Conservation (phyloP, 495 filamentous ascomycete species). For the Pyrenopolyporus hunteri region DNA sequence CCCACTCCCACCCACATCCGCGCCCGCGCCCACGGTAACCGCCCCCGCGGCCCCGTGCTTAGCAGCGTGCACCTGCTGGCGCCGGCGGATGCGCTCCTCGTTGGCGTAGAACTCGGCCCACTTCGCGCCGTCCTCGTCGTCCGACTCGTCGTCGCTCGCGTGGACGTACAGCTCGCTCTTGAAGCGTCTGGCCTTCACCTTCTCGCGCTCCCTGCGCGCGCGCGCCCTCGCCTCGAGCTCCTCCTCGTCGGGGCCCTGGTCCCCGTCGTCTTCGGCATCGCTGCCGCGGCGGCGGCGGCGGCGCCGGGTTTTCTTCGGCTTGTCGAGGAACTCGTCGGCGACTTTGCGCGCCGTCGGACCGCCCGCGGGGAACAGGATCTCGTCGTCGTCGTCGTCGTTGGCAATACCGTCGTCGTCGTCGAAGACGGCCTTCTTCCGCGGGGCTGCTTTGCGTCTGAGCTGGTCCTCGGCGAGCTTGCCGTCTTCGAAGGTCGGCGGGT, state of each 20-base stretch:
- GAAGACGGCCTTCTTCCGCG: slow-evolving; percentile 57
- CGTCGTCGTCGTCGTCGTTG: slow-evolving; percentile 62
- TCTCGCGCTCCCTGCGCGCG: slow-evolving; percentile 61
- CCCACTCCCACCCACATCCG: too few relatives aligned
- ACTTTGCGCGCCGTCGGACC: slow-evolving; percentile 63
- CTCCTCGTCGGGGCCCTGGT: slow-evolving; percentile 46
- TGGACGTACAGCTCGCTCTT: slow-evolving; percentile 84
- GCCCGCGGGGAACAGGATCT: slow-evolving; percentile 67
- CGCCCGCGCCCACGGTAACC: neutral
- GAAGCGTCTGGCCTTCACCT: slow-evolving; percentile 72
- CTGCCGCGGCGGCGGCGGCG: slow-evolving; percentile 50
- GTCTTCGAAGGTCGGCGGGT: slow-evolving; percentile 73
- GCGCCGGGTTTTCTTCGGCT: slow-evolving; percentile 52
- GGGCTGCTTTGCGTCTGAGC: slow-evolving; percentile 70
- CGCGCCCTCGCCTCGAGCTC: slow-evolving; percentile 52
- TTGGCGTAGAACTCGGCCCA: slow-evolving; percentile 71
- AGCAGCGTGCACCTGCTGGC: too few relatives aligned
- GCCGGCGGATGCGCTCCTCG: slow-evolving; percentile 56
- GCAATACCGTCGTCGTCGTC: slow-evolving; percentile 69
- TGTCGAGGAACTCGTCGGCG: slow-evolving; percentile 53
- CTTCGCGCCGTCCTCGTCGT: slow-evolving; percentile 66
- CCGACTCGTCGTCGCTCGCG: slow-evolving; percentile 80
- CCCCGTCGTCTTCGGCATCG: slow-evolving; percentile 61
- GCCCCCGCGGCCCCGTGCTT: slow-evolving; percentile 10
- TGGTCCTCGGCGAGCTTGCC: slow-evolving; percentile 73